A percentile compares a stretch with the other conserved stretches of the same genome.
Conservation (phyloP, 148 eudicot genomes). For the Rhododendron kiyosumense region DNA sequence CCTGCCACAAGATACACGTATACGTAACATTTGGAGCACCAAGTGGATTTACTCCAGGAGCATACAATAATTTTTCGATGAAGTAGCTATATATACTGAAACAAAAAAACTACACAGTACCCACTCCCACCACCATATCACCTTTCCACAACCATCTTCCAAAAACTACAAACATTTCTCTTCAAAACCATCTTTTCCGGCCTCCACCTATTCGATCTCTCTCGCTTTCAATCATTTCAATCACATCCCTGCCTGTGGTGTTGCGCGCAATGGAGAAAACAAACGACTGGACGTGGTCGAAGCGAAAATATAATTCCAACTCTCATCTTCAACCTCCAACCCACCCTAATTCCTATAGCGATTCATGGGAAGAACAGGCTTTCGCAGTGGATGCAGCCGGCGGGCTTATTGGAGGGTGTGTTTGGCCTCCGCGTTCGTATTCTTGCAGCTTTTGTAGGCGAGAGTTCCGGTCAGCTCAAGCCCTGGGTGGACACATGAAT, state of each 20-base stretch:
- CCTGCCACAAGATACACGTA: too few species aligned
- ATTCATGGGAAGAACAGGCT: constrained; percentile 80
- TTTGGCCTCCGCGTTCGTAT: constrained; percentile 82
- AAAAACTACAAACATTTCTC: not conserved
- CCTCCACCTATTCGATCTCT: not conserved
- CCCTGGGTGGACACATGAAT: constrained; percentile 86
- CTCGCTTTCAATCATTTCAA: not conserved
- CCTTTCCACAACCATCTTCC: constrained; percentile 8
- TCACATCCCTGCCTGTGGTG: not conserved
- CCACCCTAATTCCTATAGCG: not conserved
- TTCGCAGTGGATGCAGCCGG: constrained; percentile 63
- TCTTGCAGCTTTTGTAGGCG: constrained; percentile 66
- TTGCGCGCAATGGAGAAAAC: constrained; percentile 29
- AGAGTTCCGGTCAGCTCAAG: constrained; percentile 81
- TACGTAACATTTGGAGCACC: too few species aligned
- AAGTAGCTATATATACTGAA: constrained; percentile 22
- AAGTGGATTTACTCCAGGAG: too few species aligned
- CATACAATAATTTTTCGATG: not conserved
- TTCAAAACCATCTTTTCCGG: not conserved
- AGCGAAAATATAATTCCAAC: constrained; percentile 14
- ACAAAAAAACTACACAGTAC: not conserved
- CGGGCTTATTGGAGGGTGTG: constrained; percentile 58
- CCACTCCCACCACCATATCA: constrained; percentile 21
- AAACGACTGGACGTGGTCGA: constrained; percentile 29
- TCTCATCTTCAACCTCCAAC: constrained; percentile 20